Percentiles rank a stretch among this genome's conserved stretches.
phyloP scores from a whole-genome alignment of 2,329 filamentous ascomycete genomes.

The Sarocladium kiliense region DNA sequence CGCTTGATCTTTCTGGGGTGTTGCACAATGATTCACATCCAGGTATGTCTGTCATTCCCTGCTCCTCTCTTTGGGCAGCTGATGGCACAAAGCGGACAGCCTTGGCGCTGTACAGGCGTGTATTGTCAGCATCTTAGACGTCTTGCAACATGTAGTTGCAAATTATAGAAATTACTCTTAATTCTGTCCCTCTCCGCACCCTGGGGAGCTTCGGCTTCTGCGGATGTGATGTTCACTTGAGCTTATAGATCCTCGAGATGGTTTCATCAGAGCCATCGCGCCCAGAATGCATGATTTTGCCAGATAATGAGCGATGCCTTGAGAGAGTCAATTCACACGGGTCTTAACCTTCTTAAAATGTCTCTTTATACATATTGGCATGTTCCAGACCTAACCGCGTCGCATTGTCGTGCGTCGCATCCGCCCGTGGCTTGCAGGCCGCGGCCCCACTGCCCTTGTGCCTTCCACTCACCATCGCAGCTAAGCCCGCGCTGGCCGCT shows the following conservation, averaged over 20 bases:
- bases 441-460: neutral
- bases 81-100: constrained; percentile 24
- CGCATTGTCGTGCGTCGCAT: too few relatives aligned
- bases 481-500: too few relatives aligned
- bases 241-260: neutral
- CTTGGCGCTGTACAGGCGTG: constrained; percentile 25
- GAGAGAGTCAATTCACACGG: too few relatives aligned
- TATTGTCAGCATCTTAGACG: neutral
- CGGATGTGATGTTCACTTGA: neutral
- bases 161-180: too few relatives aligned
- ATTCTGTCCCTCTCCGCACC: too few relatives aligned
- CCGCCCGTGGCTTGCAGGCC: too few relatives aligned
- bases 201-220: too few relatives aligned
- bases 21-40: neutral
- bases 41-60: constrained; percentile 24
- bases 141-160: too few relatives aligned
- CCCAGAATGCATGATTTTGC: too few relatives aligned
- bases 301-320: too few relatives aligned
- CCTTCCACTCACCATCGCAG: neutral
- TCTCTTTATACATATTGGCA: neutral
- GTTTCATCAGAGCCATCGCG: too few relatives aligned
- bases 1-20: neutral
- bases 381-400: neutral
- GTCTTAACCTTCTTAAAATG: too few relatives aligned
- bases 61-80: constrained; percentile 29